These are phyloP conservation scores for Orobanche coerulescens DNA, from an alignment of 257 asterid species.

Conservation along the genomic window DNA sequence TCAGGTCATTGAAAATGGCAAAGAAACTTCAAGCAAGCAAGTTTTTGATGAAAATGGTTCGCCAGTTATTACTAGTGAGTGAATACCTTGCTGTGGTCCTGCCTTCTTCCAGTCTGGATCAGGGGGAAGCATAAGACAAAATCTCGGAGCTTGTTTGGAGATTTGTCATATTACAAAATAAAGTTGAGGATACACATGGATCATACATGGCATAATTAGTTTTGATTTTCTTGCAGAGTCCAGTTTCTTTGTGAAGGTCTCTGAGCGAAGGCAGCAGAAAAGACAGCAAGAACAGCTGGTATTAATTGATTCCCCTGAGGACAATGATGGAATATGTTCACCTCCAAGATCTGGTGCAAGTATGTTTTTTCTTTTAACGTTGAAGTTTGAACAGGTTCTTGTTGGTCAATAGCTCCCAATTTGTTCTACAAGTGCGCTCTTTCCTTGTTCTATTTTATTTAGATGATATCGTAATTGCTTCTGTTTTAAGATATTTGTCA, in stretches of 20 bases:
- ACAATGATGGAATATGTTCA: conserved; percentile 29
- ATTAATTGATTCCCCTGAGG: conserved; percentile 31
- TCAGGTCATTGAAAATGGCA: conserved; percentile 43
- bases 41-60: conserved; percentile 33
- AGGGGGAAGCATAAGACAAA: conserved; percentile 10
- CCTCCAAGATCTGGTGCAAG: conserved; percentile 47
- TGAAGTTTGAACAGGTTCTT: background rate
- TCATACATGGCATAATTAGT: conserved; percentile 16
- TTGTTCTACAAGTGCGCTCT: background rate
- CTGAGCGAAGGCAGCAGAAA: conserved; percentile 44
- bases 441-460: conserved; percentile 1
- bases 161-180: conserved; percentile 3
- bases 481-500: conserved; percentile 1
- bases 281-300: conserved; percentile 37
- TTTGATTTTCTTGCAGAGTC: conserved; percentile 45
- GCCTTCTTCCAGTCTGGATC: background rate
- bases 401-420: background rate
- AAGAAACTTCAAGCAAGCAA: conserved; percentile 37
- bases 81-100: conserved; percentile 15
- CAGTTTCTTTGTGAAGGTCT: conserved; percentile 44
- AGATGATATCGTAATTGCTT: conserved; percentile 1
- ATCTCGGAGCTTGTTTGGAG: conserved; percentile 14
- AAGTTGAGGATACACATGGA: conserved; percentile 2
- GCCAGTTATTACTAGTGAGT: conserved; percentile 50
- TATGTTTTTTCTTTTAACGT: conserved; percentile 32